Evolutionary conservation across 345 rosid species (phyloP).

Genomic region (Syzygium aromaticum): DNA sequence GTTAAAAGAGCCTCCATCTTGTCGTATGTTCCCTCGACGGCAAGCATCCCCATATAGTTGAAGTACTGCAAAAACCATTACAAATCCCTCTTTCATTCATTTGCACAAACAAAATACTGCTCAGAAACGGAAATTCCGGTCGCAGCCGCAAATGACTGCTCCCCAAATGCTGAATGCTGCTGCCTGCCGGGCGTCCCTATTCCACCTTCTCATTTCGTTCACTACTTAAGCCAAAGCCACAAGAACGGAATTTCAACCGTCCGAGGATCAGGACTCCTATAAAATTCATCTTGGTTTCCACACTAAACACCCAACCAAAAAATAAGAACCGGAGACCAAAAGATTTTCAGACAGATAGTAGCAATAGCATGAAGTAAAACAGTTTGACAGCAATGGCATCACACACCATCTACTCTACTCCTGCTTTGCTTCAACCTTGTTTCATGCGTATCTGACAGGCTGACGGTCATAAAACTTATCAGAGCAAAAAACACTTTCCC

Average conservation of each 20-base stretch:
- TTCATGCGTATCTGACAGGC: not conserved
- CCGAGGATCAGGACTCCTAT: not conserved
- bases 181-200: not conserved
- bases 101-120: not conserved
- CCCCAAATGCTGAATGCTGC: not conserved
- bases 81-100: not conserved
- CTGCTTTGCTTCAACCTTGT: not conserved
- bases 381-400: not conserved
- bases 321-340: not conserved
- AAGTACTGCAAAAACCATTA: conserved; percentile 52
- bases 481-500: not conserved
- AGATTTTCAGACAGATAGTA: not conserved
- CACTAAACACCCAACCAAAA: not conserved
- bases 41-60: conserved; percentile 97
- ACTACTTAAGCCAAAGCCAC: not conserved
- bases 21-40: conserved; percentile 78
- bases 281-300: not conserved
- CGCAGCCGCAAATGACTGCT: not conserved
- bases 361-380: not conserved
- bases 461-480: not conserved
- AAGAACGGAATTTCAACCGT: not conserved
- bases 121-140: not conserved
- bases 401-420: not conserved
- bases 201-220: not conserved
- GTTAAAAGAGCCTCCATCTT: conserved; percentile 85